Conservation (phyloP, 306 rosid genomes). For the Pterocarpus macrocarpus region DNA sequence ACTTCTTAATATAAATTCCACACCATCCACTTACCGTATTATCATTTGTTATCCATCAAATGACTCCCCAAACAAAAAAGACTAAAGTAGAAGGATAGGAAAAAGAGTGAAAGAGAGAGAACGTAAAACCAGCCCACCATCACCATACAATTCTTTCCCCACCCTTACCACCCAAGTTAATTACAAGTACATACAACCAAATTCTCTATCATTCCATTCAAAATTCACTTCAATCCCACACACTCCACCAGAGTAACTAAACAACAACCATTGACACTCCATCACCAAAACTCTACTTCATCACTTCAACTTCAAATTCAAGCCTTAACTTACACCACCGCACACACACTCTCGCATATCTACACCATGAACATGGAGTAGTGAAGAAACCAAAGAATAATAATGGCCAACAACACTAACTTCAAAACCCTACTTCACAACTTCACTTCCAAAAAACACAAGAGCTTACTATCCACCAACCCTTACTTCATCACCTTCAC, state of each 20-base stretch:
- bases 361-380: background rate
- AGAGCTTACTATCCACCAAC: conserved; percentile 29
- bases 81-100: background rate
- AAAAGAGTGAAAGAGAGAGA: background rate
- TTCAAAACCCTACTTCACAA: conserved; percentile 20
- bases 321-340: background rate
- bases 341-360: background rate
- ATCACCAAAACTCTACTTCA: background rate
- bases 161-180: no score
- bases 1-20: no score
- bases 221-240: background rate
- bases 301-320: background rate
- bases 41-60: no score
- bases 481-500: conserved; percentile 49
- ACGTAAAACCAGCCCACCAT: background rate
- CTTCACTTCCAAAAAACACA: conserved; percentile 41
- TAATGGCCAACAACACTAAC: conserved; percentile 56
- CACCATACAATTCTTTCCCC: background rate
- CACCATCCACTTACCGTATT: no score
- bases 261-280: background rate
- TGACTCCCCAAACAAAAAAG: no score
- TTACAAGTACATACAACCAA: background rate
- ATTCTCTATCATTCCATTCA: background rate
- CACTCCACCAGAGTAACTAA: no score
- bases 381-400: background rate